Conservation (phyloP, 768 basidiomycete species). For the Russula vinacea region DNA sequence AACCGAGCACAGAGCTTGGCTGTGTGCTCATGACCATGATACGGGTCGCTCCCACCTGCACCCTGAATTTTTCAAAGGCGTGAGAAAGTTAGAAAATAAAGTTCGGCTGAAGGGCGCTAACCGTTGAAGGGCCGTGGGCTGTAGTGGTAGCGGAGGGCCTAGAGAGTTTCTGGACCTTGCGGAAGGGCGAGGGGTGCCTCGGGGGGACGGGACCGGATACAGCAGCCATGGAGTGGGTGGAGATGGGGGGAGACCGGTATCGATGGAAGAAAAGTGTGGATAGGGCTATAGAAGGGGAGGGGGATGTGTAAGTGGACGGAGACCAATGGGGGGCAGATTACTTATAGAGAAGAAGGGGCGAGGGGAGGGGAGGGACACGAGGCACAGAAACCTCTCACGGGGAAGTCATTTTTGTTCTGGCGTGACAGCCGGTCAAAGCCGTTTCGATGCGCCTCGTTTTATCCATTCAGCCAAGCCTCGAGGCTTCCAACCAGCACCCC, state of each 20-base stretch:
- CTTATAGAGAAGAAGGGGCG: slow-evolving; percentile 23
- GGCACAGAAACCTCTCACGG: slow-evolving; percentile 17
- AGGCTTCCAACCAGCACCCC: slow-evolving; percentile 9
- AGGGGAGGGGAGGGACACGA: slow-evolving; percentile 17
- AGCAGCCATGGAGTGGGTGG: slow-evolving; percentile 31
- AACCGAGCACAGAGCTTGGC: slow-evolving; percentile 72
- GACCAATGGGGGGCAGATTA: not conserved
- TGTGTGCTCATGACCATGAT: slow-evolving; percentile 72
- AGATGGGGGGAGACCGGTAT: slow-evolving; percentile 25
- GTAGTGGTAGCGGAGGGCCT: slow-evolving; percentile 13
- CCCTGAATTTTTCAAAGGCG: not conserved
- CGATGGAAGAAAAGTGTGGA: slow-evolving; percentile 20
- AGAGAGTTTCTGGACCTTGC: slow-evolving; percentile 31
- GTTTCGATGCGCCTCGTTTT: slow-evolving; percentile 22
- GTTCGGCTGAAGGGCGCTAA: slow-evolving; percentile 17
- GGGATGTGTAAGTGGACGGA: slow-evolving; percentile 19
- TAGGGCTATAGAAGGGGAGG: slow-evolving; percentile 27
- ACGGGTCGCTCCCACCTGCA: slow-evolving; percentile 45
- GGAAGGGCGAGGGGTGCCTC: slow-evolving; percentile 36
- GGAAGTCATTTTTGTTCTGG: slow-evolving; percentile 19
- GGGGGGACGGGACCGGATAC: slow-evolving; percentile 32
- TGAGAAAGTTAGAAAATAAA: slow-evolving; percentile 21
- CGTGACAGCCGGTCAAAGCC: slow-evolving; percentile 21
- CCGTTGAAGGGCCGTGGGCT: slow-evolving; percentile 24
- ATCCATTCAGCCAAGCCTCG: slow-evolving; percentile 17